These are phyloP conservation scores for Kwoniella newhampshirensis DNA, from an alignment of 768 basidiomycete species.

Conservation along the genomic window DNA sequence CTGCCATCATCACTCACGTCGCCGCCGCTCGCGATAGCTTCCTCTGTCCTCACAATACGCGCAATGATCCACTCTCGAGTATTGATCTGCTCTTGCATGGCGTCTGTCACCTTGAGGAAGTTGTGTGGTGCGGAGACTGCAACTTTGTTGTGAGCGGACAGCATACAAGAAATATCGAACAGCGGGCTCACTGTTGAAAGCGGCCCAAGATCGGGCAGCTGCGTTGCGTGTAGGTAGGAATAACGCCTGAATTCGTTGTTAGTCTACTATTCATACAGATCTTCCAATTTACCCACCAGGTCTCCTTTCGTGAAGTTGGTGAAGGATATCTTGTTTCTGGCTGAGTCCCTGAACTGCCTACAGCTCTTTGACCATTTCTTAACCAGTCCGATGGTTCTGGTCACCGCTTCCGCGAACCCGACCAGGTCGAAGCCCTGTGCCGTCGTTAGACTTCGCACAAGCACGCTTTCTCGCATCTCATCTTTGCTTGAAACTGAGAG, in stretches of 20 bases:
- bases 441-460: constrained; percentile 33
- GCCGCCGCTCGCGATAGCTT: constrained; percentile 40
- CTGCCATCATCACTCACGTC: constrained; percentile 29
- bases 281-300: constrained; percentile 54
- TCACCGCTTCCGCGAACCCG: constrained; percentile 76
- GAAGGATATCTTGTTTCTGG: constrained; percentile 94
- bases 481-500: constrained; percentile 16
- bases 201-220: constrained; percentile 92
- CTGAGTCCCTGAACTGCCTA: constrained; percentile 91
- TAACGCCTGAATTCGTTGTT: constrained; percentile 59
- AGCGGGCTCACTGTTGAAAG: constrained; percentile 78
- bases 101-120: constrained; percentile 84
- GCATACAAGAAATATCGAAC: constrained; percentile 16
- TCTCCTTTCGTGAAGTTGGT: constrained; percentile 93
- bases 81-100: constrained; percentile 83
- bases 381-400: constrained; percentile 68
- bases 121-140: constrained; percentile 95
- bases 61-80: constrained; percentile 67
- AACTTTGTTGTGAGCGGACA: constrained; percentile 5
- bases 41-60: constrained; percentile 47
- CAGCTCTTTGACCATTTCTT: constrained; percentile 98
- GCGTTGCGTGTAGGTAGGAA: constrained; percentile 96
- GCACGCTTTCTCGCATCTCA: constrained; percentile 28
- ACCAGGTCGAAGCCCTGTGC: constrained; percentile 69
- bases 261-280: not conserved